Evolutionary conservation across 495 filamentous ascomycete genomes (phyloP).

Genomic region (Bryoglossum gracile): DNA sequence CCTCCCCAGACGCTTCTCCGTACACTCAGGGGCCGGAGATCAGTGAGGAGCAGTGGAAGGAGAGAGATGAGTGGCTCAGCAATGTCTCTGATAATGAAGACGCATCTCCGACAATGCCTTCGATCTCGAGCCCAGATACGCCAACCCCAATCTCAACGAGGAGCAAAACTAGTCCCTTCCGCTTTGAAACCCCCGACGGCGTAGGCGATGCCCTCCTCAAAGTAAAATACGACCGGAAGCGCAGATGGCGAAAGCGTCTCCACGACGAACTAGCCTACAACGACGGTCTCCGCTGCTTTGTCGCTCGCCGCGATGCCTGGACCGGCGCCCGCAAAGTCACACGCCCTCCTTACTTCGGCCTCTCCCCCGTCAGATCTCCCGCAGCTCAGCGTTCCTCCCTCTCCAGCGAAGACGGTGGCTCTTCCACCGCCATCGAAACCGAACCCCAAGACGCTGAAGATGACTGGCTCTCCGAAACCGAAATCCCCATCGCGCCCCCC

Average conservation of each 20-base stretch:
- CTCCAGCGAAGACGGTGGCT: constrained; percentile 13
- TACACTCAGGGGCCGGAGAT: background rate
- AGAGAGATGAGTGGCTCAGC: constrained; percentile 26
- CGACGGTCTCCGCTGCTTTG: constrained; percentile 67
- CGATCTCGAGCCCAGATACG: constrained; percentile 4
- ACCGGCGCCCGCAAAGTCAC: constrained; percentile 52
- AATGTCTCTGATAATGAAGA: constrained; percentile 15
- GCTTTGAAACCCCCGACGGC: constrained; percentile 57
- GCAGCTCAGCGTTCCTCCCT: constrained; percentile 5
- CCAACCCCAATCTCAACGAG: background rate
- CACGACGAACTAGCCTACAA: constrained; percentile 82
- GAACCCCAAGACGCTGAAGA: too few species aligned
- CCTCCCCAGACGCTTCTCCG: background rate
- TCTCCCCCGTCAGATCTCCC: background rate
- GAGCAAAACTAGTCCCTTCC: constrained; percentile 39
- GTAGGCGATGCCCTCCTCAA: constrained; percentile 40
- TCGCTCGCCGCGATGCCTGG: constrained; percentile 75
- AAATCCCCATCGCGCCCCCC: constrained; percentile 53
- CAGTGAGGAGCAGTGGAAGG: constrained; percentile 18
- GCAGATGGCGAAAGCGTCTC: constrained; percentile 49
- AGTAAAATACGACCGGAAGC: constrained; percentile 42
- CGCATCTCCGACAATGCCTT: background rate
- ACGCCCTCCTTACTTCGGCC: background rate
- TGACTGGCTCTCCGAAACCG: constrained; percentile 17
- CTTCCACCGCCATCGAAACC: constrained; percentile 16